Evolutionary conservation across 257 asterid species (phyloP).

Genomic region (Lithospermum erythrorhizon): DNA sequence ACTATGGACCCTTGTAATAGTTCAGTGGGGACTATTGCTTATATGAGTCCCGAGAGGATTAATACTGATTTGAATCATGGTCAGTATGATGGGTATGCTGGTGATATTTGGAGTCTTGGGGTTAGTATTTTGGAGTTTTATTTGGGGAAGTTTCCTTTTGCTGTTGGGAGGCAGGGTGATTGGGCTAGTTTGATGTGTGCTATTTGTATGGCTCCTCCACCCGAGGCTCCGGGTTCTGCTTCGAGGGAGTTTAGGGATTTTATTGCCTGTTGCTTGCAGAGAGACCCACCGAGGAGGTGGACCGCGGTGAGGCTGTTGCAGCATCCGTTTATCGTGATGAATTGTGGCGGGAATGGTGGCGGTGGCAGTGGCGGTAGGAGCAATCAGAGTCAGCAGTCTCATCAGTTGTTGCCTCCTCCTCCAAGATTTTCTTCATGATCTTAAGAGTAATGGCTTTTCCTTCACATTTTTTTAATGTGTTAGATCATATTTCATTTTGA

Average conservation of each 20-base stretch:
- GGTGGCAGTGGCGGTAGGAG: constrained; percentile 1
- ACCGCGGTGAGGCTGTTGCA: constrained; percentile 24
- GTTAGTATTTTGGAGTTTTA: constrained; percentile 83
- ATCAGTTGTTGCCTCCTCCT: constrained; percentile 56
- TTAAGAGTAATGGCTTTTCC: constrained; percentile 3
- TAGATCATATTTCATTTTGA: too few relatives aligned
- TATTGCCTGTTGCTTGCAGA: constrained; percentile 34
- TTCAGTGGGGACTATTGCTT: constrained; percentile 84
- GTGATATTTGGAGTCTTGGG: constrained; percentile 89
- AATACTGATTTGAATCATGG: constrained; percentile 88
- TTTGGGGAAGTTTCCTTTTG: constrained; percentile 63
- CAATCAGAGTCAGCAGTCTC: constrained; percentile 32
- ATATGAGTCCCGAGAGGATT: constrained; percentile 86
- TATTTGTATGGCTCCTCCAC: constrained; percentile 84
- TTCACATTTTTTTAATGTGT: too few relatives aligned
- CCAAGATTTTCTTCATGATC: constrained; percentile 52
- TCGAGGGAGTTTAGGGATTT: constrained; percentile 55
- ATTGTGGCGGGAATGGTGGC: constrained; percentile 1
- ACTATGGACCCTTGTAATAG: constrained; percentile 92
- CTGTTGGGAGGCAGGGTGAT: constrained; percentile 73
- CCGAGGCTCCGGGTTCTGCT: constrained; percentile 63
- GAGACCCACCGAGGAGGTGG: constrained; percentile 33
- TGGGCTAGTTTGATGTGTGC: constrained; percentile 92
- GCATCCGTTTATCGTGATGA: constrained; percentile 29
- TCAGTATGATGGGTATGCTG: constrained; percentile 73